These are phyloP conservation scores for Podaxis mareebaensis DNA, from an alignment of 768 basidiomycete species.

Conservation along the genomic window DNA sequence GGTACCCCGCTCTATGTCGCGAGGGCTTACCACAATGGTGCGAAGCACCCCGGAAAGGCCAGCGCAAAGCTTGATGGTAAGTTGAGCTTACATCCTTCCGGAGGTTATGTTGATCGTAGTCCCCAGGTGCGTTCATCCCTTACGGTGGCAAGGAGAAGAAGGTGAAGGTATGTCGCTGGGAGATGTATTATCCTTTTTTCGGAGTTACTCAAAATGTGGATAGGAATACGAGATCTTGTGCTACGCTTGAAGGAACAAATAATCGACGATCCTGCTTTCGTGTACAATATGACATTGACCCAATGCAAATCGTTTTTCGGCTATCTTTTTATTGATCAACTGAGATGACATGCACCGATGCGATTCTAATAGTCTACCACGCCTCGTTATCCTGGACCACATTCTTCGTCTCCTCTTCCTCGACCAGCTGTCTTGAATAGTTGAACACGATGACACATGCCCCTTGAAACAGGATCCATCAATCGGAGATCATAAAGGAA, in stretches of 20 bases:
- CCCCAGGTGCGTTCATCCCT: constrained; percentile 56
- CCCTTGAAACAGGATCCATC: constrained; percentile 29
- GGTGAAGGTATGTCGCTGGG: constrained; percentile 39
- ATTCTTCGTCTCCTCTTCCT: constrained; percentile 39
- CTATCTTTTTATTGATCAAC: not conserved
- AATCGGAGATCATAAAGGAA: constrained; percentile 1
- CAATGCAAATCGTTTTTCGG: not conserved
- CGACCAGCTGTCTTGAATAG: constrained; percentile 45
- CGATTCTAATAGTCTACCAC: constrained; percentile 31
- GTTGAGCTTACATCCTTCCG: constrained; percentile 11
- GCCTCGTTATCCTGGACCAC: constrained; percentile 46
- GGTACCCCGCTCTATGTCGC: constrained; percentile 64
- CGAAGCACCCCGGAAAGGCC: constrained; percentile 65
- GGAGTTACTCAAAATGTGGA: not conserved
- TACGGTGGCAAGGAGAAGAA: constrained; percentile 52
- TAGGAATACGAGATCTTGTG: constrained; percentile 41
- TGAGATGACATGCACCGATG: too few relatives aligned
- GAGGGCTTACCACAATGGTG: constrained; percentile 52
- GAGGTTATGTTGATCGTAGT: not conserved
- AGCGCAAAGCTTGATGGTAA: constrained; percentile 52
- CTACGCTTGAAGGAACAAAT: constrained; percentile 23
- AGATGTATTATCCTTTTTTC: not conserved
- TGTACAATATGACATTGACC: not conserved
- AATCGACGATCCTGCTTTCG: not conserved
- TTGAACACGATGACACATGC: constrained; percentile 47